Conservation (phyloP, 1,284 basidiomycete genomes). For the Stygiomarasmius scandens region DNA sequence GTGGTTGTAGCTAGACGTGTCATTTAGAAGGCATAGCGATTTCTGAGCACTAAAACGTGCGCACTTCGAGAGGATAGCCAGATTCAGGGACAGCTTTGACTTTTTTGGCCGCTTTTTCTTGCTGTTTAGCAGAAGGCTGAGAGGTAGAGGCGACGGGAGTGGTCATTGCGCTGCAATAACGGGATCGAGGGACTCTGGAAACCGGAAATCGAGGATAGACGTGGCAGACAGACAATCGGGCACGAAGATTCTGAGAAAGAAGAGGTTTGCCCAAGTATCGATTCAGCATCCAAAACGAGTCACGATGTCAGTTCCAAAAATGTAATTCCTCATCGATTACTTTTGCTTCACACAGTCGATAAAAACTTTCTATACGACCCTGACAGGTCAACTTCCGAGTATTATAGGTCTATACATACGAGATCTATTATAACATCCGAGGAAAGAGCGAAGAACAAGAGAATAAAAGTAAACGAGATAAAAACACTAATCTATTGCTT, state of each 20-base stretch:
- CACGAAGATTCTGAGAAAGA: slow-evolving; percentile 28
- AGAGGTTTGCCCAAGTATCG: slow-evolving; percentile 16
- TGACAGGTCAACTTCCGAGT: not conserved
- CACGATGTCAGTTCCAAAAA: slow-evolving; percentile 5
- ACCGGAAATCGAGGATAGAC: slow-evolving; percentile 21
- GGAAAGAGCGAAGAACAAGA: not conserved
- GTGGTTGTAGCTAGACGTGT: slow-evolving; percentile 69
- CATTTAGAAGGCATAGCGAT: not conserved
- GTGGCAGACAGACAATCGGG: slow-evolving; percentile 31
- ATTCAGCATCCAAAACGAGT: slow-evolving; percentile 10
- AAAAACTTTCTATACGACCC: not conserved
- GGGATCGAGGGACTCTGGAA: slow-evolving; percentile 1
- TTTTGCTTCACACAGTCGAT: not conserved
- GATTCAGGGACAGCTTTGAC: slow-evolving; percentile 46
- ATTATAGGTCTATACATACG: not conserved
- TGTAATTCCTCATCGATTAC: slow-evolving; percentile 1
- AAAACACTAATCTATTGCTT: slow-evolving; percentile 29
- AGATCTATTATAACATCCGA: not conserved
- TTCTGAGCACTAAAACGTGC: slow-evolving; percentile 24
- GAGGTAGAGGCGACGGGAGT: slow-evolving; percentile 36
- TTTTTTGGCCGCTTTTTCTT: slow-evolving; percentile 52
- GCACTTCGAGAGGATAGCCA: slow-evolving; percentile 65
- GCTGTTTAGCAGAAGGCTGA: slow-evolving; percentile 41
- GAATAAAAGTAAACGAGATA: not conserved
- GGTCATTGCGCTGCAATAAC: slow-evolving; percentile 18